Base-by-base conservation (phyloP, 2,329 filamentous ascomycete genomes). In the Kalmusia sp. region DNA sequence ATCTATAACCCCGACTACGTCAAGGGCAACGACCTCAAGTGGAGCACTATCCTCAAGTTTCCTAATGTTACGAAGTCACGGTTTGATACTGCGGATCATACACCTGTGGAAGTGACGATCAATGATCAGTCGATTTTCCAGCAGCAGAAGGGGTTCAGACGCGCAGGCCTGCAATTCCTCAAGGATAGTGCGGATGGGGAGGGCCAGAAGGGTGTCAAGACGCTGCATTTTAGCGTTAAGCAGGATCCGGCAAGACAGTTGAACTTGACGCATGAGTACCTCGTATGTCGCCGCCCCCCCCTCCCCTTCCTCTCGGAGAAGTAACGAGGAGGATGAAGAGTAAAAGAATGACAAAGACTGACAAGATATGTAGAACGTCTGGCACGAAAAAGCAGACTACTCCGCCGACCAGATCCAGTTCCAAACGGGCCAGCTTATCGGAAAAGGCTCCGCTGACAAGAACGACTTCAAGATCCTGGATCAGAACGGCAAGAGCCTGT, bases 211-310 rank as follows among this genome's bases (percentile, higher is more conserved):
- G 84, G 84, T 24, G 71, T 86, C 52, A 86, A 86, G 73, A 86
- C 84, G 1, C 77, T 87, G 45, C 85, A 88, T 71, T 87, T 84
- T 70, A 84, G 80, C 60, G 64, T 88, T 27, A 77, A 78, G 68
- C 81, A 83, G 63, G 84, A 87, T 58, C 54, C 69, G 3, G 63
- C 73, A 34, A 75, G 82, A 9, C 79, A 80, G 11, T 70, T 87
- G 47, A 87, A 88, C 74, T 71, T 82, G 49, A 81, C 80, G 6
- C 85, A 87, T 67, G 84, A 87, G 72, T 87, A 87, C 71, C 76
- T 85, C 65, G 78, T 85, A 38, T 75, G 79, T 31, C 17, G 3
- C 40, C 6, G 24, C 17, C 3, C 14, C 19, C 6, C 21, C 21
- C 2, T 21, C 9, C n/a, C 3, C n/a, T 11, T 12, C 11, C 21